A percentile compares a stretch with the other conserved stretches of the same genome.
Evolutionary conservation across 1,139 yeast genomes (phyloP).

Genomic region (Suhomyces coccinellae): DNA sequence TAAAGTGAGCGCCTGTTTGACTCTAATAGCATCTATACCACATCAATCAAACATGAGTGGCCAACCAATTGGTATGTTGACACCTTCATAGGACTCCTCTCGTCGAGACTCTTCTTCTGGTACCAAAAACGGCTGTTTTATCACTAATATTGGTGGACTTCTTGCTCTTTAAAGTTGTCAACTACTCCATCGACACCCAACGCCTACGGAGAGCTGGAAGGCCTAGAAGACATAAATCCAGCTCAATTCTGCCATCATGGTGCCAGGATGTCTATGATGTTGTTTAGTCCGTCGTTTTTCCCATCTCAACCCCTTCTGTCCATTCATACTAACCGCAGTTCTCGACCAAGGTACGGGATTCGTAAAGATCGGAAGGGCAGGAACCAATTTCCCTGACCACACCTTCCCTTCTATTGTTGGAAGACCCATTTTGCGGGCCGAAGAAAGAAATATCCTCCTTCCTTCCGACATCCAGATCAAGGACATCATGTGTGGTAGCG

Average conservation of each 20-base stretch:
- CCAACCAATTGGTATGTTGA: slow-evolving; percentile 58
- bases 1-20: not conserved
- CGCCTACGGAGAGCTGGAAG: too few species aligned
- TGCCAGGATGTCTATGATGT: not conserved
- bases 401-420: slow-evolving; percentile 99
- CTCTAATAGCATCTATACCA: slow-evolving; percentile 3
- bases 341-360: slow-evolving; percentile 99
- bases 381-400: slow-evolving; percentile 95
- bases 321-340: slow-evolving; percentile 44
- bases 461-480: slow-evolving; percentile 68
- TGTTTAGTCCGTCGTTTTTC: not conserved
- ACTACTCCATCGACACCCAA: too few species aligned
- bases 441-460: slow-evolving; percentile 66
- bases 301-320: not conserved
- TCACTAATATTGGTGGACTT: too few species aligned
- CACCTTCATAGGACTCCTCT: not conserved
- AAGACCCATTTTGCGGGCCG: slow-evolving; percentile 95
- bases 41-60: slow-evolving; percentile 35
- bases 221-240: not conserved
- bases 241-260: not conserved
- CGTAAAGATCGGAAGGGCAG: slow-evolving; percentile 92
- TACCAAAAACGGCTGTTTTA: not conserved
- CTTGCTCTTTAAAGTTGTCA: not conserved
- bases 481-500: slow-evolving; percentile 98
- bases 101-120: not conserved